Evolutionary conservation across 345 rosid genomes (phyloP).

Genomic region (Eucalyptus cloeziana): DNA sequence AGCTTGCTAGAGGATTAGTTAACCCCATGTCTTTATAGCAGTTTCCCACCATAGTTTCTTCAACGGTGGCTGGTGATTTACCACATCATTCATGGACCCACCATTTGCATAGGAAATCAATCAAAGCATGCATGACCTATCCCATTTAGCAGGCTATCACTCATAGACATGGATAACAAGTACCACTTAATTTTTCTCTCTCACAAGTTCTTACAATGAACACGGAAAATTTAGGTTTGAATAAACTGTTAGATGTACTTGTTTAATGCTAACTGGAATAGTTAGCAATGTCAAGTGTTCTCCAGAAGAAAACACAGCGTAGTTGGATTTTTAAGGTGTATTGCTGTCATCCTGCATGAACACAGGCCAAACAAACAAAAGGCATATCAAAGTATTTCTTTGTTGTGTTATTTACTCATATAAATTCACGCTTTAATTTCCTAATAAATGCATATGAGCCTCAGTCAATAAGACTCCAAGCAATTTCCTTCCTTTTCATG

Average conservation of each 20-base stretch:
- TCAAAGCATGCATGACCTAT: background rate
- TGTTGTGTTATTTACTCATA: background rate
- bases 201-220: background rate
- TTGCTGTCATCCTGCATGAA: background rate
- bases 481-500: background rate
- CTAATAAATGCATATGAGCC: background rate
- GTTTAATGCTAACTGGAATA: background rate
- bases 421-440: background rate
- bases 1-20: background rate
- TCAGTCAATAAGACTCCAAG: background rate
- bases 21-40: background rate
- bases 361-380: background rate
- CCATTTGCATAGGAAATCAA: background rate
- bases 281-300: background rate
- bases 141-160: background rate
- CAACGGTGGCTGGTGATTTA: background rate
- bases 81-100: background rate
- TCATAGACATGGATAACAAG: background rate
- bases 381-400: background rate
- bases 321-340: background rate
- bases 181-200: background rate
- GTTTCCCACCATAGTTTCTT: background rate
- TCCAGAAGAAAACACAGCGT: background rate
- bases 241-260: background rate
- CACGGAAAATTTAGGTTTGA: background rate